Base-by-base conservation (phyloP, 345 rosid genomes). In the Psidium guajava region DNA sequence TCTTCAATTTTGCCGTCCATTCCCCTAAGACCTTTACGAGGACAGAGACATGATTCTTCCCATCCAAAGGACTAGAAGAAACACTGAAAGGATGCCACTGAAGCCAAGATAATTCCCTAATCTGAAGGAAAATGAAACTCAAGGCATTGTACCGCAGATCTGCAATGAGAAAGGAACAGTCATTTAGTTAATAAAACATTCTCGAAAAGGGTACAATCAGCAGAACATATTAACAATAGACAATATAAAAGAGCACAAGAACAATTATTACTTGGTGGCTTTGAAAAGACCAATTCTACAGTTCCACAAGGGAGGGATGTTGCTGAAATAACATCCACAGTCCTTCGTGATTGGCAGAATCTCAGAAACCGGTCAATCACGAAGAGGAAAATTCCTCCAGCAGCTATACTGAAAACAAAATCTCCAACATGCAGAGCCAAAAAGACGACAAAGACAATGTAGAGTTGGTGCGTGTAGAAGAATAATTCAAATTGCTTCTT, bases 1-100 rank as follows among this genome's bases (percentile, higher is more conserved):
- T 95, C 83, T 87, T 92, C 28, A 97, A 92, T 88, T 91, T 93
- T 12, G 88, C 91, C 2, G 99, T 95, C 98, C 99, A 97, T 83
- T 88, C 93, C 54, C 98, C 98, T 49, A 94, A 93, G 86, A 94
- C 98, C 91, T 95, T 97, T 80, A 95, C 91, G 52, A 97, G 98
- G 88, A 95, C 88, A 21, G 98, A 84, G 10, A 95, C 57, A 87
- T 94, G 96, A 88, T 93, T 86, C 64, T 93, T 91, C 32, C 98
- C 96, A 83, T 93, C 98, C 73, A 94, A 86, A 86, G 98, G 98
- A 86, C 99, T 95, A 24, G 98, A 95, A 55, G 99, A 95, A 81
- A 97, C 97, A 82, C 99, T 95, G 87, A 97, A 97, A 83, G 98
- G 98, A 91, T 97, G 98, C 98, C 99, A 97, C 80, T 97, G 98